Conservation (phyloP, 2,329 filamentous ascomycete genomes). For the Talaromyces sp. region DNA sequence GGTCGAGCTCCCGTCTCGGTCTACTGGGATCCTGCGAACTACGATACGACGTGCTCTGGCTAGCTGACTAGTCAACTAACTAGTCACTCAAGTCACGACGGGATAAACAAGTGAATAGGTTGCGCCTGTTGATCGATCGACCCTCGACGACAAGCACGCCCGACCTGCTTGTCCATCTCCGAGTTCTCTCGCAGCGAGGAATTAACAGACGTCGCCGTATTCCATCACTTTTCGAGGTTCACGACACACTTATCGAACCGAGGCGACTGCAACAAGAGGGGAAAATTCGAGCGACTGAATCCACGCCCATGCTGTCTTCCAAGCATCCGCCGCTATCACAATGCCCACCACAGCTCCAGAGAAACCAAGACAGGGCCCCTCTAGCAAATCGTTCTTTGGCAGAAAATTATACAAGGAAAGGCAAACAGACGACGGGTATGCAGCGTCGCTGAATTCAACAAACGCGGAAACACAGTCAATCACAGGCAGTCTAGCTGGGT, state of each 20-base stretch:
- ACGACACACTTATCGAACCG: background rate
- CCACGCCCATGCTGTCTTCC: slow-evolving; percentile 22
- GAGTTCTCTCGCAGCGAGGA: background rate
- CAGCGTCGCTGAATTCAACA: slow-evolving; percentile 55
- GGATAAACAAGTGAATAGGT: background rate
- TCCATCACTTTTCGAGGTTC: background rate
- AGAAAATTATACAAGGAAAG: slow-evolving; percentile 75
- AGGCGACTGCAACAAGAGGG: background rate
- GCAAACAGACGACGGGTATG: slow-evolving; percentile 61
- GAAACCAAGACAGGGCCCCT: slow-evolving; percentile 79
- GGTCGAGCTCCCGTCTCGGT: slow-evolving; percentile 9
- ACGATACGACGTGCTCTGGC: slow-evolving; percentile 10
- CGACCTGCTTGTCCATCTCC: background rate
- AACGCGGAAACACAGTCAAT: slow-evolving; percentile 45
- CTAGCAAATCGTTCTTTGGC: slow-evolving; percentile 82
- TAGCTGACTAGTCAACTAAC: slow-evolving; percentile 3
- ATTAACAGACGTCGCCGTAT: background rate
- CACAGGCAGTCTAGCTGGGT: slow-evolving; percentile 61
- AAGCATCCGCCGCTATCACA: slow-evolving; percentile 35
- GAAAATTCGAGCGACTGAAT: slow-evolving; percentile 19
- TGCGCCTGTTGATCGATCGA: background rate
- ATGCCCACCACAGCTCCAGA: slow-evolving; percentile 64
- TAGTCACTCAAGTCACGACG: background rate
- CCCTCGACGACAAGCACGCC: background rate
- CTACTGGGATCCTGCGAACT: background rate